Evolutionary conservation across 306 rosid species (phyloP), one percentile per base, ranked within the genome.

Genomic region (Corylus heterophylla): DNA sequence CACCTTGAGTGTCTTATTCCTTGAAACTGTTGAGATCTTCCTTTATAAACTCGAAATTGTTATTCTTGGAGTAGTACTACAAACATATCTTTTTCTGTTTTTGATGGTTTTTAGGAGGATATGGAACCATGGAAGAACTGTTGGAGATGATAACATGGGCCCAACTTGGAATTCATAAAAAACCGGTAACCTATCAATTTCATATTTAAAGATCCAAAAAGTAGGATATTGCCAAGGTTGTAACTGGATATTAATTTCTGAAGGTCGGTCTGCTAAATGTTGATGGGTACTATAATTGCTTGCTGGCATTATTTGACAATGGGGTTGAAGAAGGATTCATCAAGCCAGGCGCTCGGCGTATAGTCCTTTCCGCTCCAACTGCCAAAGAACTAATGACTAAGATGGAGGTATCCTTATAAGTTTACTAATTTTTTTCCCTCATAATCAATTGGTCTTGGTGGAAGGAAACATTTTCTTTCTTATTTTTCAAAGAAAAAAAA

Each of bases 81-180:
- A 7, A 52, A 37, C 56, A 31, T 72, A 29, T 29, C 55, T 59
- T 66, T 69, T 47, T 77, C 64, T n/a, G 25, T 56, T 39, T 54
- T 69, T 42, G 77, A 47, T 37, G 71, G 51, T 51, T 61, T 61
- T 51, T 71, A 94, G 98, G 98, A 89, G 98, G 98, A 76, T 94
- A 94, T 83, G 98, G 98, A 85, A 94, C 98, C 25, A 90, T 94
- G 98, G 98, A 94, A 83, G 98, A 94, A 85, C 88, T 89, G 74
- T 66, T 94, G 89, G 97, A 92, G 88, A 90, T 94, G 92, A 94
- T 94, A 84, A 92, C 98, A 49, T 92, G 98, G 98, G 91, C 96
- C 63, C 98, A 94, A 71, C 96, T 94, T 42, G 98, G 97, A 72
- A 94, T 94, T 87, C 98, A 94, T 78, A 90, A 84, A 82, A 94